Evolutionary conservation across 257 asterid genomes (phyloP), one percentile per base, ranked within the genome.

Genomic region (Capsicum chinense): DNA sequence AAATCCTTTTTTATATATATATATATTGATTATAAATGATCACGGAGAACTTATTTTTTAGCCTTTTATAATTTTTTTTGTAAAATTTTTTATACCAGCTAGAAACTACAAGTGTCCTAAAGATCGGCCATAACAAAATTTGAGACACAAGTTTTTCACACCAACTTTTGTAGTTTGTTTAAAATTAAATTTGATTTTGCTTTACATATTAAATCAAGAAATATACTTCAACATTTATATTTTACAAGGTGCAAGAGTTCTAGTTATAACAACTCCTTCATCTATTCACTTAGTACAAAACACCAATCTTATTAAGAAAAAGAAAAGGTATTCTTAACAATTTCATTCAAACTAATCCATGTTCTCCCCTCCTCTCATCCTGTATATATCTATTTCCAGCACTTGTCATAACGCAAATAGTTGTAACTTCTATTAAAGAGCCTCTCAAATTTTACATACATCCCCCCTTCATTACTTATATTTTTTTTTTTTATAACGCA

Each of bases 331-430:
- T 26, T 52, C 64, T 52, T 48, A 76, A 76, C 64, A 37, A 26
- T 26, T 76, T 15, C 81, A 76, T 52, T 14, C 48, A 52, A 76
- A 50, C 81, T 52, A 76, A 76, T 76, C 81, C 81, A 52, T 76
- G 21, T 13, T 0, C 6, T 26, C 37, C 17, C 57, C 37, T 3
- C 5, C 3, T 2, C 71, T 9, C 37, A 10, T 9, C 78, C 15
- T 14, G 5, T 6, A 21, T 6, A 6, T 14, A 47, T 74, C 19
- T 48, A 74, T 73, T 12, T 50, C 81, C 81, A 12, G 12, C 0
- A 13, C 81, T 76, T 26, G 0, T 50, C 81, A 52, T 74, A 74
- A 74, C 81, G 47, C 62, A 74, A 21, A 74, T 74, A 76, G 42
- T 63, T 21, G 63, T 76, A 76, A 52, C 26, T 78, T 39, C 44